Conservation (phyloP, 192 early-diverging fungal genomes). For the Coemansia sp. region DNA sequence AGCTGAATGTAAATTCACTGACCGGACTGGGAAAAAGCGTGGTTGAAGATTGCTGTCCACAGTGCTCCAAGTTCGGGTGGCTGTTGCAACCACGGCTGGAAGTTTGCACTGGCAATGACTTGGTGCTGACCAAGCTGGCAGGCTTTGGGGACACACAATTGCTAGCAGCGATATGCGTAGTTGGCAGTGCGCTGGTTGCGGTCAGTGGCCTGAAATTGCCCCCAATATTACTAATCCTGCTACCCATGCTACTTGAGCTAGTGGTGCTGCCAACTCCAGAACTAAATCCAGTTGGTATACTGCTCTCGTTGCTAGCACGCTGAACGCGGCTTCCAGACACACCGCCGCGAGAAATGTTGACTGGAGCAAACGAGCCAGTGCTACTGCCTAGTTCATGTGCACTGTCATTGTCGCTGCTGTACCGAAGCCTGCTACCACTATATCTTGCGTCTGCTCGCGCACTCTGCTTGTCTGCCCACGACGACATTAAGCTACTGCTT, state of each 20-base stretch:
- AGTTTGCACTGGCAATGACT: neutral
- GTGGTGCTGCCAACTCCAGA: neutral
- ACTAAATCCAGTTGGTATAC: neutral
- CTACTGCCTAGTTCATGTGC: conserved; percentile 7
- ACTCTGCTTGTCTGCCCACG: neutral
- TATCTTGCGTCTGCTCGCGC: neutral
- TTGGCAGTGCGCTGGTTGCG: neutral
- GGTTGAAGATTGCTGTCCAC: neutral
- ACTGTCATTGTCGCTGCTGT: conserved; percentile 2
- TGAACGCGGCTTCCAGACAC: neutral
- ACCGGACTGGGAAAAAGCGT: conserved; percentile 4
- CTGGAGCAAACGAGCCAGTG: conserved; percentile 33
- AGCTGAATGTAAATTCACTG: neutral
- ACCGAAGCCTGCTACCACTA: conserved; percentile 6
- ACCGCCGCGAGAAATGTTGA: conserved; percentile 18
- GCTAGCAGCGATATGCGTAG: neutral
- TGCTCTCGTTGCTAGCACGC: conserved; percentile 1
- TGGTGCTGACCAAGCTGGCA: neutral
- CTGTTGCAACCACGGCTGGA: neutral
- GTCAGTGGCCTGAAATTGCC: neutral
- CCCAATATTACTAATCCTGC: neutral
- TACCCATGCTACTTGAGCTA: neutral
- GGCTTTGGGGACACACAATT: neutral
- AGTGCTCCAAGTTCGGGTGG: neutral
- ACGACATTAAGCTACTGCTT: conserved; percentile 24